Percentiles rank a stretch among this genome's conserved stretches.
phyloP scores from a whole-genome alignment of 2,329 filamentous ascomycete genomes.

The Talaromyces pinophilus region DNA sequence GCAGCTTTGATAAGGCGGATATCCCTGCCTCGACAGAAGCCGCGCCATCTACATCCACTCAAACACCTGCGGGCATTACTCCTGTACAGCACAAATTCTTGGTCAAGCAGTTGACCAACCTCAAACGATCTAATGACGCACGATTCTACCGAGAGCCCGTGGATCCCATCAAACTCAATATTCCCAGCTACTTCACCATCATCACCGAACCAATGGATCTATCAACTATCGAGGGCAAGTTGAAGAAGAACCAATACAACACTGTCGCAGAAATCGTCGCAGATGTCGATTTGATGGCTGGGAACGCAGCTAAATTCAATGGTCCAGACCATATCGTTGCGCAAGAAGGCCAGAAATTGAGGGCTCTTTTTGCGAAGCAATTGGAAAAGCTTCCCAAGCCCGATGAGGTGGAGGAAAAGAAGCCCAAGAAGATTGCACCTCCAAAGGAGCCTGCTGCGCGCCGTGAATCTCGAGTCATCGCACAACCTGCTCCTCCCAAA shows the following conservation, averaged over 20 bases:
- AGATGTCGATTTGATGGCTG: conserved; percentile 75
- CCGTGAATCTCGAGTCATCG: conserved; percentile 51
- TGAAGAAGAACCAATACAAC: conserved; percentile 70
- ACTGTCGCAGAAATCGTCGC: conserved; percentile 70
- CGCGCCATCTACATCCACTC: conserved; percentile 17
- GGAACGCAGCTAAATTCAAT: conserved; percentile 82
- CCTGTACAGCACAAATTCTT: conserved; percentile 48
- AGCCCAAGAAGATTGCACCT: conserved; percentile 46
- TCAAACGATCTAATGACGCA: conserved; percentile 86
- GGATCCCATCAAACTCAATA: conserved; percentile 68
- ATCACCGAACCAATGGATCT: conserved; percentile 84
- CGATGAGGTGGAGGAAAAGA: conserved; percentile 64
- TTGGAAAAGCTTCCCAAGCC: conserved; percentile 61
- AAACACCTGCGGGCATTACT: conserved; percentile 35
- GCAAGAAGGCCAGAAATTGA: conserved; percentile 62
- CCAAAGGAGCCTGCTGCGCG: conserved; percentile 49
- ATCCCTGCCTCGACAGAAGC: conserved; percentile 42
- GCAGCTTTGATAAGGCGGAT: conserved; percentile 49
- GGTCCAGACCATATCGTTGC: conserved; percentile 75
- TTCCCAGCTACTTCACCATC: conserved; percentile 72
- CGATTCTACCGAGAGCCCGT: conserved; percentile 76
- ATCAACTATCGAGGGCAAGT: conserved; percentile 73
- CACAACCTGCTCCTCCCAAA: conserved; percentile 44
- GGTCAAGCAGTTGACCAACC: conserved; percentile 40
- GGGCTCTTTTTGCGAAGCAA: conserved; percentile 61